Evolutionary conservation across 495 filamentous ascomycete species (phyloP).

Genomic region (Penicillium ucsense): DNA sequence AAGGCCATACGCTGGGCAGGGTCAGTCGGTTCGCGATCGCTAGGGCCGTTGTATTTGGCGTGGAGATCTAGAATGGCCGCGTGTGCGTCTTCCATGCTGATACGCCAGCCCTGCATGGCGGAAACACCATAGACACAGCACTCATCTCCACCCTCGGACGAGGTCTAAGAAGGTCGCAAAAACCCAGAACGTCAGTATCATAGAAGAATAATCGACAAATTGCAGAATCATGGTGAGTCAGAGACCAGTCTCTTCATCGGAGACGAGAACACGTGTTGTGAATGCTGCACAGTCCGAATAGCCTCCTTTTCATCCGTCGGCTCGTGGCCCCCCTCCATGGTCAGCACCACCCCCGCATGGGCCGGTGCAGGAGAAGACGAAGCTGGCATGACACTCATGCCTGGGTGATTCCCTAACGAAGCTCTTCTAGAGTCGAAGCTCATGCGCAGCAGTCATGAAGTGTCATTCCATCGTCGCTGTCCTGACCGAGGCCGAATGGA

Average conservation of each 20-base stretch:
- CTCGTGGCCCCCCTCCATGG: constrained; percentile 11
- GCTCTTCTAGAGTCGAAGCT: too few species aligned
- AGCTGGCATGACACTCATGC: neutral
- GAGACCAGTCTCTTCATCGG: neutral
- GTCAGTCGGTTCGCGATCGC: constrained; percentile 49
- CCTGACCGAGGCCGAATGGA: constrained; percentile 3
- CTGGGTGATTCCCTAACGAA: too few species aligned
- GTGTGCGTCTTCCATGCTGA: constrained; percentile 98
- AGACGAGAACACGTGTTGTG: neutral
- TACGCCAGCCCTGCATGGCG: constrained; percentile 99
- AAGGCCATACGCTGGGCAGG: constrained; percentile 72
- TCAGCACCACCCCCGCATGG: constrained; percentile 21
- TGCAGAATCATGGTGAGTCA: too few species aligned
- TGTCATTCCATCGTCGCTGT: neutral
- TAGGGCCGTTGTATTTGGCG: constrained; percentile 44
- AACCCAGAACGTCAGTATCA: neutral
- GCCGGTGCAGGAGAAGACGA: constrained; percentile 1
- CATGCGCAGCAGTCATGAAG: too few species aligned
- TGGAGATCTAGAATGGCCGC: constrained; percentile 81
- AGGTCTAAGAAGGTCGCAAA: constrained; percentile 22
- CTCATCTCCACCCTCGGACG: constrained; percentile 84
- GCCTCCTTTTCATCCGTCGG: constrained; percentile 2
- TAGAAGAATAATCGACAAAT: too few species aligned
- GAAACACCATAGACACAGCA: constrained; percentile 87
- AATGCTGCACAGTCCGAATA: neutral